Base-by-base conservation (phyloP, 495 filamentous ascomycete genomes). In the Neurospora sp. region DNA sequence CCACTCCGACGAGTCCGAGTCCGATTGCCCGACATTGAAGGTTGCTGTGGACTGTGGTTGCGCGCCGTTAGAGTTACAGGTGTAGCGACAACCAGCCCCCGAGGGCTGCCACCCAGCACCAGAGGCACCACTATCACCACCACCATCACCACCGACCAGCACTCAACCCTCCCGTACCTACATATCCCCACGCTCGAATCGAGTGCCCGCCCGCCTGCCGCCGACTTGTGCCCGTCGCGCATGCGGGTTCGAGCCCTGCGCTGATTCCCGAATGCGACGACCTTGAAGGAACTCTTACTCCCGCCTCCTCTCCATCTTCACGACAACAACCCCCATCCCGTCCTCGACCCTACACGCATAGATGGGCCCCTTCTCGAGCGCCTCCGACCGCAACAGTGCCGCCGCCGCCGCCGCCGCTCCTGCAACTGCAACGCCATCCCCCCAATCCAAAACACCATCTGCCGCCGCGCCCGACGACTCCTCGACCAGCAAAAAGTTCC, bases 401-500 rank as follows among this genome's bases (percentile, higher is more conserved):
- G 76, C 76, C 74, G 77, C 73, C 73, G 69, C 76, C 70, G 69
- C 76, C 70, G 72, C 78, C 73, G 71, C 72, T 39, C 69, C 69
- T 38, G 65, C 74, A 68, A 14, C 44, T 16, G 18, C 68, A 27
- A 48, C 72, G 40, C 37, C 75, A 48, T n/a, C 70, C 20, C 70
- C 73, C 48, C 48, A 8, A 65, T 73, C 79, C 39, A 73, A 73
- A 42, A 68, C 75, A 69, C 77, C 31, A 77, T 72, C 78, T 39
- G 73, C 74, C 69, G 79, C 81, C 73, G 78, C 80, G 48, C 73
- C 78, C 48, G 48, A 61, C 22, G 48, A 61, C 70, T 78, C 83
- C 38, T 76, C 83, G 37, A 48, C 20, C 72, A 80, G 78, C 70
- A 75, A 78, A 73, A 84, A 83, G 11, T 79, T 86, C 65, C 80